Evolutionary conservation across 768 basidiomycete genomes (phyloP), one percentile per base, ranked within the genome.

Genomic region (Lenzites betulinus): DNA sequence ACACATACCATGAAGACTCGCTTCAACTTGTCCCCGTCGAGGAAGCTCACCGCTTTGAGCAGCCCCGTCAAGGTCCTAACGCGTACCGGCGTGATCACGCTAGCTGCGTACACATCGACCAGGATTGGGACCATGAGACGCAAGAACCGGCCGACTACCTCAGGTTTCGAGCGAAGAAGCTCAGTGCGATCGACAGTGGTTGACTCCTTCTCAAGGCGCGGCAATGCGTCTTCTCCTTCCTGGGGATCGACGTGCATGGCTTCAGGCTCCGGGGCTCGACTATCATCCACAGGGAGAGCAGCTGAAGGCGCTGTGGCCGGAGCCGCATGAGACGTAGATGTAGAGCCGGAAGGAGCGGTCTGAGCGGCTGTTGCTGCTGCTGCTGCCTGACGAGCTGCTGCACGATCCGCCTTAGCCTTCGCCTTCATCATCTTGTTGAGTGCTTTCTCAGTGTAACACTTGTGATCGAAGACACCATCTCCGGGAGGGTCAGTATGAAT

Each of bases 31-130:
- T 88, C 87, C 2, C 83, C 82, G 56, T 93, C 89, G 47, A 93
- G 78, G 73, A 95, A 98, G 62, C 92, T 90, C 58, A 96, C 86
- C 2, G 96, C 94, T 72, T 98, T 97, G 64, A 97, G 75, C 51
- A 98, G 69, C 1, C 90, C 93, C 0, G 88, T 90, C 63, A 98
- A 78, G 0, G 94, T 93, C 77, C 96, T 95, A 43, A 90, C 84
- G 60, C 97, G 83, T 12, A 98, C 87, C 2, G 92, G 86, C 0
- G 88, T 85, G 50, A 89, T 87, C 26, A 98, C 95, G 71, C 93
- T 97, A 30, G 97, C 96, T n/a, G 95, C 91, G 74, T 98, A 98
- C n/a, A 99, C 95, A 67, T 98, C 97, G 59, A 98, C 88, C 56
- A 99, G 82, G 56, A 97, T 93, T 0, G 97, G 97, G 0, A 98